A percentile compares a stretch with the other conserved stretches of the same genome.
phyloP scores from a whole-genome alignment of 768 basidiomycete species.

The Suillus variegatus region DNA sequence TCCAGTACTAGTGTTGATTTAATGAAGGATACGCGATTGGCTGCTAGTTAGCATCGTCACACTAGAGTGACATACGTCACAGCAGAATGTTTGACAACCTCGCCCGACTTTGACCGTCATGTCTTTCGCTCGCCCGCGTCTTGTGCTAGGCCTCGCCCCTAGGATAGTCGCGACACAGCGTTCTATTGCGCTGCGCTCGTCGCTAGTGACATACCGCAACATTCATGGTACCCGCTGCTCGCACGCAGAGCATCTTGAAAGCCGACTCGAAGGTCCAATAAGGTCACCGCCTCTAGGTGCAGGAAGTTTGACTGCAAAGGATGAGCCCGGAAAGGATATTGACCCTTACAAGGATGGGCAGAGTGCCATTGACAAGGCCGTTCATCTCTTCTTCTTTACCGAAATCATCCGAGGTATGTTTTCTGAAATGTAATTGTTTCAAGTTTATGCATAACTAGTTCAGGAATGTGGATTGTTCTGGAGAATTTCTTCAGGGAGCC shows the following conservation, averaged over 20 bases:
- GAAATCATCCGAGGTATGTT: constrained; percentile 90
- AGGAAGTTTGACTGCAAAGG: constrained; percentile 34
- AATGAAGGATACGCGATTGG: constrained; percentile 29
- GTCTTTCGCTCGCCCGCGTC: constrained; percentile 56
- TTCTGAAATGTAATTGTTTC: not conserved
- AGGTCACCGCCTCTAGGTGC: constrained; percentile 36
- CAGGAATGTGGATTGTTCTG: constrained; percentile 97
- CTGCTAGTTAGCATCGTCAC: constrained; percentile 22
- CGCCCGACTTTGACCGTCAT: constrained; percentile 48
- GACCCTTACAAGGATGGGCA: constrained; percentile 79
- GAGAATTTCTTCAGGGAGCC: constrained; percentile 93
- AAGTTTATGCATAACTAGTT: constrained; percentile 15
- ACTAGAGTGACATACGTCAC: constrained; percentile 29
- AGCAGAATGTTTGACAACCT: constrained; percentile 20
- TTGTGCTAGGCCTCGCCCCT: constrained; percentile 54
- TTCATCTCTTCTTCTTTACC: constrained; percentile 97
- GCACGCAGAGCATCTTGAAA: constrained; percentile 22
- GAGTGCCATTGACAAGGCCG: constrained; percentile 93
- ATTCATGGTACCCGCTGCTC: constrained; percentile 26
- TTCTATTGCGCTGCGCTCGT: constrained; percentile 33
- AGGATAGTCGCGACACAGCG: constrained; percentile 35
- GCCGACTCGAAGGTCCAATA: constrained; percentile 26
- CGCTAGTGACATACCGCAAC: constrained; percentile 47
- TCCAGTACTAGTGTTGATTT: constrained; percentile 1
- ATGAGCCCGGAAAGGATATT: constrained; percentile 51